Evolutionary conservation across 345 rosid genomes (phyloP).

Genomic region (Citropsis articulata): DNA sequence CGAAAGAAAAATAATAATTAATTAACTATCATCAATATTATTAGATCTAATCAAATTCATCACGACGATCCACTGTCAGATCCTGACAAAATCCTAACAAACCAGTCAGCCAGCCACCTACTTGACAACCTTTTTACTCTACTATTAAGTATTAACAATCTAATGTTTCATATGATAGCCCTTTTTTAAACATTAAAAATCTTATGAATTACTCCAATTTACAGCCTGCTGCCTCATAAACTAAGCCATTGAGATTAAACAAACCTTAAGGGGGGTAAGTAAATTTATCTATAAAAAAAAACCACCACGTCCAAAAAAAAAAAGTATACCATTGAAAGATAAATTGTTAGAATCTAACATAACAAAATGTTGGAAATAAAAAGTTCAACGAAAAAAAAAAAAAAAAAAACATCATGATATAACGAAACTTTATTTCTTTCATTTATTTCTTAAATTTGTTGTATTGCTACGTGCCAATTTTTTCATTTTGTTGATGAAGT

Average conservation of each 20-base stretch:
- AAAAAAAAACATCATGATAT: not conserved
- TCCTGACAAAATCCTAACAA: constrained; percentile 23
- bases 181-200: not conserved
- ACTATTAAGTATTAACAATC: not conserved
- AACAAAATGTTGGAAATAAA: too few species aligned
- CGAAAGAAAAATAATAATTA: not conserved
- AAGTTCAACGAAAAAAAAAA: not conserved
- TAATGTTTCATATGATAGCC: not conserved
- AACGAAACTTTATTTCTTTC: not conserved
- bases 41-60: not conserved
- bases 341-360: not conserved
- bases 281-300: too few species aligned
- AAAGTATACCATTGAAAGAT: not conserved
- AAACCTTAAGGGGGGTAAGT: not conserved
- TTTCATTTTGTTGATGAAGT: not conserved
- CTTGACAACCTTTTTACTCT: not conserved
- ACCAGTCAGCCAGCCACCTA: constrained; percentile 1
- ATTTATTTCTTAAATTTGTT: not conserved
- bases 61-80: constrained; percentile 1
- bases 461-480: not conserved
- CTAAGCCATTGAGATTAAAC: not conserved
- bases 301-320: not conserved
- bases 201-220: too few species aligned
- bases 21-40: not conserved
- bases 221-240: not conserved